phyloP scores from a whole-genome alignment of 495 filamentous ascomycete genomes.

The Hyaloscypha finlandica region DNA sequence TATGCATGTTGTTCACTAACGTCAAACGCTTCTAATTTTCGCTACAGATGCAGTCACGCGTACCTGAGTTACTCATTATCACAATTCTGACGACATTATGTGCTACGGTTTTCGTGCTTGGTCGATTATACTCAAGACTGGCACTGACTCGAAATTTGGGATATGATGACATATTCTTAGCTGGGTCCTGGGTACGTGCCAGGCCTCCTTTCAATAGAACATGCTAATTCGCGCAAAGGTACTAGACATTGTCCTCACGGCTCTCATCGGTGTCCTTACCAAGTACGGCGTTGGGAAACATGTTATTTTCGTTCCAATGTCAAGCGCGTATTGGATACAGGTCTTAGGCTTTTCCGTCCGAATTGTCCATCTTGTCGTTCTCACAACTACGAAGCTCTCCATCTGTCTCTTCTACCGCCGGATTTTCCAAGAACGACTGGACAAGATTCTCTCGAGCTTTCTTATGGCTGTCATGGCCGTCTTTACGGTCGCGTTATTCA shows the following conservation, averaged over 20 bases:
- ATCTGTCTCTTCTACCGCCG: not conserved
- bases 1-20: not conserved
- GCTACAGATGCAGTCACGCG: not conserved
- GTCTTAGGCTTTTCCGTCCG: not conserved
- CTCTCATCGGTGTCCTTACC: not conserved
- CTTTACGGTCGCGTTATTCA: not conserved
- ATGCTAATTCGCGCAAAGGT: not conserved
- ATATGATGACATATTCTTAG: not conserved
- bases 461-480: not conserved
- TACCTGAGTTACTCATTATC: not conserved
- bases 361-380: not conserved
- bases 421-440: not conserved
- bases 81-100: not conserved
- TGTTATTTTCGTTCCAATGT: not conserved
- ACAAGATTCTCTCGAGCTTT: not conserved
- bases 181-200: not conserved
- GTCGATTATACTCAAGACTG: not conserved
- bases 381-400: slow-evolving; percentile 1
- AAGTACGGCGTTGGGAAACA: not conserved
- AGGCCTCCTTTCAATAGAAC: not conserved
- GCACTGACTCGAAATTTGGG: slow-evolving; percentile 1
- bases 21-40: not conserved
- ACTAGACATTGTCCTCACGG: slow-evolving; percentile 2
- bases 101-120: not conserved
- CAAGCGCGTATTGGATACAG: not conserved